Evolutionary conservation across 2,329 filamentous ascomycete species (phyloP), one percentile per base, ranked within the genome.

Genomic region (Dothistroma pini): DNA sequence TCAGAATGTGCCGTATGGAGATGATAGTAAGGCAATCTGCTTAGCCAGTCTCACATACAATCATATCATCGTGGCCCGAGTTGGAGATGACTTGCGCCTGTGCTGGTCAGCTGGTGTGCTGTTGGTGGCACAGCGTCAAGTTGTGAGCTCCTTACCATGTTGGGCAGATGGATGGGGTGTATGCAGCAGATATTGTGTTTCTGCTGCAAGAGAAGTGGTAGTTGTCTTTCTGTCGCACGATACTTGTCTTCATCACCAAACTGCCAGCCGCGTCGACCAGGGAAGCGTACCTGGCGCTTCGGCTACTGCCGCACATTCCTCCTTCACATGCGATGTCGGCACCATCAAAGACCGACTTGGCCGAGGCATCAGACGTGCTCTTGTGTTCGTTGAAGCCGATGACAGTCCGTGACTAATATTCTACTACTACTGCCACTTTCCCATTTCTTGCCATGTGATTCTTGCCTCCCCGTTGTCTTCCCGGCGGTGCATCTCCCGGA

Each of bases 41-140:
- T 44, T 3, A 44, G 41, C 41, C 8, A n/a, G 8, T 8, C 8
- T 19, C 25, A 86, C 90, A 74, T 92, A 97, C 93, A 85, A 99
- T 97, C 93, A 97, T 97, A 77, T 97, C 93, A 89, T 97, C 93
- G 82, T 99, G 95, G 74, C 89, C 89, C 64, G 89, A 89, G 78
- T 91, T 92, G 67, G 89, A 85, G 78, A 93, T 92, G 72, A 91
- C 86, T 81, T 93, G 89, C 62, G 89, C 84, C 87, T 89, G 74
- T 55, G 16, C 34, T 21, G 53, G 57, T 67, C 49, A 68, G 60
- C 51, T 68, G 55, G 53, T 60, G 61, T 63, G 21, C 25, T 41
- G 48, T 25, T 21, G 19, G 21, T 38, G 44, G 16, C 16, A 58
- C 16, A 12, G 4, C 14, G 41, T 31, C n/a, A 29, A 29, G 16